Evolutionary conservation across 371 early-diverging fungal species (phyloP), one percentile per base, ranked within the genome.

Genomic region (Mortierella polycephala): DNA sequence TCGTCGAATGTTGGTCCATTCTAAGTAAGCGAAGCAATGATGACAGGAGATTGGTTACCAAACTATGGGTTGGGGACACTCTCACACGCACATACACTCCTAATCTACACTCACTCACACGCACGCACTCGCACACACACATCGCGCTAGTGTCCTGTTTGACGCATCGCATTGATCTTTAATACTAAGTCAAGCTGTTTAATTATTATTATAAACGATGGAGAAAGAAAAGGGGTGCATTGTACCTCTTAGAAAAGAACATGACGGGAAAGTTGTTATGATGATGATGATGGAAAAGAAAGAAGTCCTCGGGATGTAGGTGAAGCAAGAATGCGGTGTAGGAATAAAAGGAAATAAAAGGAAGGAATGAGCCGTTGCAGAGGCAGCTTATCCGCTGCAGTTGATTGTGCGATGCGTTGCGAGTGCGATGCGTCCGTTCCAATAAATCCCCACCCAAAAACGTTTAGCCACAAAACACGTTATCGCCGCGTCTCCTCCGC

Each of bases 401-500:
- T 30, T 30, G 30, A 30, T 30, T 18, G 20, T 16, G 7, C 12
- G 46, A 61, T 51, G 37, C 51, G 52, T 18, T 18, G 46, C 23
- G n/a, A 18, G 30, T 30, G 30, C 30, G 30, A 30, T 30, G 30
- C 30, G 30, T 30, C 4, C 30, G 30, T 30, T 30, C 30, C 30
- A 30, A 30, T 30, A 30, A 30, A 18, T 52, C 14, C 45, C n/a
- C 60, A n/a, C 21, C 30, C 30, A 30, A 30, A 30, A 30, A 30
- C 30, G 30, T 30, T 30, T 30, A 30, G 30, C 30, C 30, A 30
- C 4, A 30, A 30, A 30, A 42, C 39, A 39, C 21, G 46, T 57
- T 54, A 73, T 62, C 62, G 74, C 40, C 74, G 54, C 40, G 37
- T 44, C 45, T 75, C 65, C 16, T 23, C 62, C 9, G 57, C 42